Percentiles rank a stretch among this genome's conserved stretches.
Conservation (phyloP, 441 rosid genomes). For the Francoa sonchifolia region DNA sequence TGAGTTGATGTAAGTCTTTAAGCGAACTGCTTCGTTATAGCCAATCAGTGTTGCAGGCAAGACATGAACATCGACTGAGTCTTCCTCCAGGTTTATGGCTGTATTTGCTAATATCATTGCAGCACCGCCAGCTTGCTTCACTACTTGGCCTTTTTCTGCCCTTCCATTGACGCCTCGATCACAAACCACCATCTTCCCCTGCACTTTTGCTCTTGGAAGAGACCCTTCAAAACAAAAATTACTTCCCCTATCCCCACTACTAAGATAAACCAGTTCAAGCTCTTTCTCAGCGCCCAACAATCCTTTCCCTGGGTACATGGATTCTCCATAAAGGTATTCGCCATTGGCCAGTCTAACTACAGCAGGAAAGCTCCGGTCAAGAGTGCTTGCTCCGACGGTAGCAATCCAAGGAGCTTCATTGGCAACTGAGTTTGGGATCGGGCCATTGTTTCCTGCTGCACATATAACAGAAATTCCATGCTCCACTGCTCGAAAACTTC, state of each 20-base stretch:
- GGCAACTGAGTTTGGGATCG: slow-evolving; percentile 43
- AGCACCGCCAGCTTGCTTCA: slow-evolving; percentile 61
- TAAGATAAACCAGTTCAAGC: slow-evolving; percentile 35
- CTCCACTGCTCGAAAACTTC: slow-evolving; percentile 53
- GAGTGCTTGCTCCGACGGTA: slow-evolving; percentile 53
- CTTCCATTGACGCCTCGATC: slow-evolving; percentile 59
- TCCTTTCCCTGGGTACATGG: slow-evolving; percentile 34
- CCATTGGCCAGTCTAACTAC: slow-evolving; percentile 32
- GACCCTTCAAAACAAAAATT: slow-evolving; percentile 54
- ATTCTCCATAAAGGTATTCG: slow-evolving; percentile 42
- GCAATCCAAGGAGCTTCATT: slow-evolving; percentile 62
- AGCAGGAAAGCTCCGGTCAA: slow-evolving; percentile 54
- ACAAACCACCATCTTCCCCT: slow-evolving; percentile 54
- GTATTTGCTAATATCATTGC: slow-evolving; percentile 59
- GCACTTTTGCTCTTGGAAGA: slow-evolving; percentile 33
- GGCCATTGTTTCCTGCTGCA: slow-evolving; percentile 65
- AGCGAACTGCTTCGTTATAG: slow-evolving; percentile 23
- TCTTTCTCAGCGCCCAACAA: slow-evolving; percentile 23
- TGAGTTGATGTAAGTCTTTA: slow-evolving; percentile 41
- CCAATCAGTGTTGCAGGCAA: slow-evolving; percentile 46
- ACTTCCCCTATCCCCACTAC: slow-evolving; percentile 34
- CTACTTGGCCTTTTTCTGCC: slow-evolving; percentile 47
- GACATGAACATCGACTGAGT: slow-evolving; percentile 53
- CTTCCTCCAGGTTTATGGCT: slow-evolving; percentile 49
- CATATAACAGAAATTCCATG: slow-evolving; percentile 48